A percentile compares a stretch with the other conserved stretches of the same genome.
Conservation (phyloP, 495 filamentous ascomycete genomes). For the Articulospora tetracladia region DNA sequence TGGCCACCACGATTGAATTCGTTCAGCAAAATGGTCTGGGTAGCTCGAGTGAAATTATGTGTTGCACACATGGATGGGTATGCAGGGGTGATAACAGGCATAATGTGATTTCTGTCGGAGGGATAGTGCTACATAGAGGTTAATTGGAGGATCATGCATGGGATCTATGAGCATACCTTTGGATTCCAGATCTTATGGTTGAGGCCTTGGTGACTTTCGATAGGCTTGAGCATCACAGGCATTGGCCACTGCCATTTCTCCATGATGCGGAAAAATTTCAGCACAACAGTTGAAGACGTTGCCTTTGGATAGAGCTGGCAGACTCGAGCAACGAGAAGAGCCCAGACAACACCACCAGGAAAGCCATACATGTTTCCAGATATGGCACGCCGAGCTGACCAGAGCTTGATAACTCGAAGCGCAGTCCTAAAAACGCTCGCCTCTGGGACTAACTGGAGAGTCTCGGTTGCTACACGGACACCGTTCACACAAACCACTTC, state of each 20-base stretch:
- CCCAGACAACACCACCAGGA: slow-evolving; percentile 96
- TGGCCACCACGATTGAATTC: slow-evolving; percentile 76
- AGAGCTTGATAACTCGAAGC: slow-evolving; percentile 87
- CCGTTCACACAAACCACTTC: slow-evolving; percentile 90
- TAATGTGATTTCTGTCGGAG: slow-evolving; percentile 75
- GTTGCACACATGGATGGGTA: slow-evolving; percentile 97
- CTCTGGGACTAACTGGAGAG: slow-evolving; percentile 84
- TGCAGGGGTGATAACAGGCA: slow-evolving; percentile 96
- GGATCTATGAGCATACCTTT: slow-evolving; percentile 51
- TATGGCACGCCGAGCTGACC: slow-evolving; percentile 89
- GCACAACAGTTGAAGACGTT: slow-evolving; percentile 75
- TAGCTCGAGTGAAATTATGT: slow-evolving; percentile 85
- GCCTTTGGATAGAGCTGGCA: slow-evolving; percentile 98
- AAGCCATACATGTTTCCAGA: slow-evolving; percentile 96
- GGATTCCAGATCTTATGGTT: slow-evolving; percentile 93
- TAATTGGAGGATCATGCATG: not conserved
- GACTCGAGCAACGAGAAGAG: slow-evolving; percentile 91
- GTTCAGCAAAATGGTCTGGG: slow-evolving; percentile 74
- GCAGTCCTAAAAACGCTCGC: slow-evolving; percentile 83
- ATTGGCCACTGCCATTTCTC: slow-evolving; percentile 90
- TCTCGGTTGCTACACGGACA: slow-evolving; percentile 88
- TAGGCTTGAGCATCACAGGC: slow-evolving; percentile 82
- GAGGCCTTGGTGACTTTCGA: slow-evolving; percentile 70
- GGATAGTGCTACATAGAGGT: slow-evolving; percentile 3
- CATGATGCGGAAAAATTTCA: slow-evolving; percentile 93